Conservation (phyloP, 805 yeast genomes). For the Candida cerambycidarum region DNA sequence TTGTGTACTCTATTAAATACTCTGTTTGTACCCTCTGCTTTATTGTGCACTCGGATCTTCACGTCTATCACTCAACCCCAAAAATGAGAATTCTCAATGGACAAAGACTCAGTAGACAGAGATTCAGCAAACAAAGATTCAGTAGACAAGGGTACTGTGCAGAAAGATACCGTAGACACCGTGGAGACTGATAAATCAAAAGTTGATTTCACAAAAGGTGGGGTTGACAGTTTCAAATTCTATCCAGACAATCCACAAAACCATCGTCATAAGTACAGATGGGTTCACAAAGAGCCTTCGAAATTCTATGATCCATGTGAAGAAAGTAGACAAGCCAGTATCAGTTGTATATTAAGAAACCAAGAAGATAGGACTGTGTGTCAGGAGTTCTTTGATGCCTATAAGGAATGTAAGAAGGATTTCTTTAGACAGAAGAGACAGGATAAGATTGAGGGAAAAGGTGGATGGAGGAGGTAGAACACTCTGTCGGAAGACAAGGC, state of each 20-base stretch:
- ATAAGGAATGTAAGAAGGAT: slow-evolving; percentile 81
- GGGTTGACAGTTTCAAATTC: slow-evolving; percentile 51
- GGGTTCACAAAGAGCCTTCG: slow-evolving; percentile 75
- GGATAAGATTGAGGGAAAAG: slow-evolving; percentile 37
- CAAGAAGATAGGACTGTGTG: slow-evolving; percentile 64
- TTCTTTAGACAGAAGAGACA: slow-evolving; percentile 38
- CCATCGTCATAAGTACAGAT: slow-evolving; percentile 63
- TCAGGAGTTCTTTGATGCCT: slow-evolving; percentile 84
- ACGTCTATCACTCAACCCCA: no score
- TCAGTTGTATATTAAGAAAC: slow-evolving; percentile 78
- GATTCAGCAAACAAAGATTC: slow-evolving; percentile 19
- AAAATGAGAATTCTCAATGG: no score
- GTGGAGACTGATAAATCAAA: slow-evolving; percentile 35
- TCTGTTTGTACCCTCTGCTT: no score
- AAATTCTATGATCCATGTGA: slow-evolving; percentile 92
- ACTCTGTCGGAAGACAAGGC: slow-evolving; percentile 36
- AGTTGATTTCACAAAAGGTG: slow-evolving; percentile 58
- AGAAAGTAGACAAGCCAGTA: slow-evolving; percentile 83
- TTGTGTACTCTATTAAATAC: neutral
- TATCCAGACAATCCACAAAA: slow-evolving; percentile 89
- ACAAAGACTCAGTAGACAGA: neutral
- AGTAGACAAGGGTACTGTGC: no score
- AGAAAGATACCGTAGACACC: slow-evolving; percentile 18
- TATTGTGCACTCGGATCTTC: no score
- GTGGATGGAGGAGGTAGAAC: slow-evolving; percentile 39